Evolutionary conservation across 2,329 filamentous ascomycete genomes (phyloP), one percentile per base, ranked within the genome.

Genomic region (Immersiporthe knoxdaviesiana): DNA sequence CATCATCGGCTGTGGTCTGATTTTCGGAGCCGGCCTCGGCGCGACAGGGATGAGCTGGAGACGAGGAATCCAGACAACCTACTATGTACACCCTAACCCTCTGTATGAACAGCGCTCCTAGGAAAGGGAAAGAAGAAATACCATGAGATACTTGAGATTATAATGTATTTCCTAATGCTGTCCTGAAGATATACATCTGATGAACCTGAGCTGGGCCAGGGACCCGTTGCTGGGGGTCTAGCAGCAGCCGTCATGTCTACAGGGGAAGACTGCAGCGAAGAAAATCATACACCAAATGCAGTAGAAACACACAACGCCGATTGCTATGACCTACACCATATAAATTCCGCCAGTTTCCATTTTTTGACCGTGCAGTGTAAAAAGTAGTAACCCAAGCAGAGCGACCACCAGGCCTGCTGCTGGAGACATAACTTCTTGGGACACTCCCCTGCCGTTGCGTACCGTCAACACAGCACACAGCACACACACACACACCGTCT

Each of bases 1-100:
- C 62, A 67, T 70, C 68, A 70, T 70, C 64, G 65, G 52, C 37
- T 37, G 35, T 70, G 68, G 68, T 30, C 61, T 68, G 68, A 68
- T 35, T 3, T 41, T 35, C 52, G 65, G 62, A 56, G 52, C 65
- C 60, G 58, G 16, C 62, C 12, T 66, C 68, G 68, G 64, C 64
- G 32, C 2, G 41, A 32, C 16, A 63, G 41, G 61, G 61, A 44
- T 62, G 59, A n/a, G 32, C 30, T 16, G 2, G 18, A 4, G 12
- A 39, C 60, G 14, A 27, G 39, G 16, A 21, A 8, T 32, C 39
- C 60, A 16, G 16, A 32, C 11, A n/a, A n/a, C n/a, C 1, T 5
- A 16, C 35, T 35, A 35, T 3, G 8, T 4, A 35, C 18, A 63
- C 61, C 61, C 61, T 50, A 63, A 63, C 61, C 61, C 61, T 63